These are phyloP conservation scores for Zygotorulaspora florentina DNA, from an alignment of 805 yeast genomes.

Conservation along the genomic window DNA sequence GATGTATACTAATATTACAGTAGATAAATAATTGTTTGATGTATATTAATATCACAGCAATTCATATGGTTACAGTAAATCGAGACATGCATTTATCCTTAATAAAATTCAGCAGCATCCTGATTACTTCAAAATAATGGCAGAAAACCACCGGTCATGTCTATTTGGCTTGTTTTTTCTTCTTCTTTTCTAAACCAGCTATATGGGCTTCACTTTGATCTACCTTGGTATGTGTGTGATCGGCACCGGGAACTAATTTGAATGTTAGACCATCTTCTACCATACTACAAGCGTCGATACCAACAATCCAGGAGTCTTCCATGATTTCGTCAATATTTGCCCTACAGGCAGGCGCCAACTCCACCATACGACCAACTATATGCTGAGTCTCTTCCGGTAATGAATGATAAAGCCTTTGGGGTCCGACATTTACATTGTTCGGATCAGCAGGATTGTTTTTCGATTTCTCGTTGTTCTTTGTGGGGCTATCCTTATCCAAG, in stretches of 20 bases:
- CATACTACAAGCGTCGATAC: conserved; percentile 62
- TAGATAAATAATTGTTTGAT: too few relatives aligned
- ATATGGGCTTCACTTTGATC: conserved; percentile 94
- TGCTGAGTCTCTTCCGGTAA: conserved; percentile 66
- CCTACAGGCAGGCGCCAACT: conserved; percentile 80
- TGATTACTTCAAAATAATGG: too few relatives aligned
- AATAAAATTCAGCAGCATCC: too few relatives aligned
- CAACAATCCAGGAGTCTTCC: conserved; percentile 62
- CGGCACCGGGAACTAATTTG: conserved; percentile 41
- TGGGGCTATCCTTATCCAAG: conserved; percentile 10
- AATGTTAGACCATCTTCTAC: conserved; percentile 43
- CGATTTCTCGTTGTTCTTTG: conserved; percentile 13
- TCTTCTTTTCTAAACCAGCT: conserved; percentile 85
- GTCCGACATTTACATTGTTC: conserved; percentile 69
- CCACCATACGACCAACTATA: conserved; percentile 72
- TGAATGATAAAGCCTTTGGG: conserved; percentile 64
- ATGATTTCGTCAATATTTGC: conserved; percentile 76
- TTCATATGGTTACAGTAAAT: too few relatives aligned
- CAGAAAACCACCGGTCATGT: neutral
- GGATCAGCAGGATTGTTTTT: conserved; percentile 36
- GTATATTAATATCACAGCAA: too few relatives aligned
- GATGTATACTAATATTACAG: too few relatives aligned
- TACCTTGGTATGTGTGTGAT: conserved; percentile 82
- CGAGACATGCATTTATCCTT: too few relatives aligned
- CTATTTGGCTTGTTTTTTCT: conserved; percentile 41